Evolutionary conservation across 1,139 yeast genomes (phyloP).

Genomic region (Kluyveromyces sp.): DNA sequence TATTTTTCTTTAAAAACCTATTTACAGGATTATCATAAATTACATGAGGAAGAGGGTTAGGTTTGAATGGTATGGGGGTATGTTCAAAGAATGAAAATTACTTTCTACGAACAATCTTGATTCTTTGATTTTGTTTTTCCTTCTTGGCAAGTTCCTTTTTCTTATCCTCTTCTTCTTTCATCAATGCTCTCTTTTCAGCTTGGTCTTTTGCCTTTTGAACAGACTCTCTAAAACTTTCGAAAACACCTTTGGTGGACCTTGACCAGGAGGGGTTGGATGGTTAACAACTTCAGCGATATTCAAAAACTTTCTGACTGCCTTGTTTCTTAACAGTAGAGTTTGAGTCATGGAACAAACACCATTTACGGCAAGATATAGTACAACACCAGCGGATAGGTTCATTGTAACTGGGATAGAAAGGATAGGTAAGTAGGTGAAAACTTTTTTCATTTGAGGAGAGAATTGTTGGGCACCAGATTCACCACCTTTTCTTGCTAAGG

Average conservation of each 20-base stretch:
- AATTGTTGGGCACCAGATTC: constrained; percentile 79
- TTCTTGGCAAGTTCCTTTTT: constrained; percentile 27
- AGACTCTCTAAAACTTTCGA: constrained; percentile 52
- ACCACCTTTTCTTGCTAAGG: constrained; percentile 78
- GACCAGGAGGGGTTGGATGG: constrained; percentile 35
- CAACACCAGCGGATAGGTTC: constrained; percentile 77
- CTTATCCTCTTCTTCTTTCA: constrained; percentile 30
- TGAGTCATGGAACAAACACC: constrained; percentile 70
- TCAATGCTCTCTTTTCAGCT: constrained; percentile 36
- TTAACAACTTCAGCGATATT: constrained; percentile 62
- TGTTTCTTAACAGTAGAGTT: constrained; percentile 54
- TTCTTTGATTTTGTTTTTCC: constrained; percentile 27
- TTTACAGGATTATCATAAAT: constrained; percentile 1
- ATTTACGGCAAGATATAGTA: constrained; percentile 76
- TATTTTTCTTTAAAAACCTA: not conserved
- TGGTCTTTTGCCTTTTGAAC: constrained; percentile 52
- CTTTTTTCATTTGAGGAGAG: constrained; percentile 62
- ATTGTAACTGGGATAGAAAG: constrained; percentile 80
- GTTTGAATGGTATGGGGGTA: not conserved
- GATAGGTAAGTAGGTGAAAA: constrained; percentile 69
- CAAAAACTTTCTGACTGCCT: constrained; percentile 46
- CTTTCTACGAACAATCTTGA: constrained; percentile 30
- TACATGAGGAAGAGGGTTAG: too few species aligned
- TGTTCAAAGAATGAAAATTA: not conserved
- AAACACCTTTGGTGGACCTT: constrained; percentile 34